Percentiles rank a stretch among this genome's conserved stretches.
phyloP scores from a whole-genome alignment of 164 flowering plant genomes.

The Hamamelis virginiana region DNA sequence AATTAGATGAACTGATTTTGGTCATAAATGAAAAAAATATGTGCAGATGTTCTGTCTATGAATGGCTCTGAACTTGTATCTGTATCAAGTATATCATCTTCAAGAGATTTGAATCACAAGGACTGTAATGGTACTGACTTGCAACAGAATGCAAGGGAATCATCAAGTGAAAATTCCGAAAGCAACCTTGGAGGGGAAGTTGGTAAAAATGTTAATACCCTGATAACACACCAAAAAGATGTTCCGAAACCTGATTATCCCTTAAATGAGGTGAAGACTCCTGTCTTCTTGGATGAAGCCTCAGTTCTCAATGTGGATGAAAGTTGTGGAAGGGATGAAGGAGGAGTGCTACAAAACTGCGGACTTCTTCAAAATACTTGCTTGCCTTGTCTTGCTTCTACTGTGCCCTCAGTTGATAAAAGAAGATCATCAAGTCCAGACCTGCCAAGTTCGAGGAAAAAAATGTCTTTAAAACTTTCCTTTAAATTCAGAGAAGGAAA shows the following conservation, averaged over 20 bases:
- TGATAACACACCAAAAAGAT: background rate
- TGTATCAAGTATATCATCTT: slow-evolving; percentile 20
- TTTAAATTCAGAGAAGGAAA: slow-evolving; percentile 47
- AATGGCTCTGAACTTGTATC: slow-evolving; percentile 22
- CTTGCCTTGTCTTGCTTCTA: slow-evolving; percentile 49
- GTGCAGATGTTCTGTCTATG: slow-evolving; percentile 28
- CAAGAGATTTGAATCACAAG: slow-evolving; percentile 5
- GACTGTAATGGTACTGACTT: slow-evolving; percentile 8
- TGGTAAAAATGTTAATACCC: background rate
- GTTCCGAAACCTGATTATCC: background rate
- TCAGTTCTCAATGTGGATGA: slow-evolving; percentile 17
- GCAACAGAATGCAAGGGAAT: slow-evolving; percentile 9
- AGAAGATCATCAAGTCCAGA: slow-evolving; percentile 25
- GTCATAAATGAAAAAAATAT: background rate
- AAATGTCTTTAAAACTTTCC: slow-evolving; percentile 30
- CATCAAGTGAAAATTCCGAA: slow-evolving; percentile 1
- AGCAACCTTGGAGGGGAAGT: background rate
- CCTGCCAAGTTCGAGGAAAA: slow-evolving; percentile 35
- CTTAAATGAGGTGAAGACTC: slow-evolving; percentile 10
- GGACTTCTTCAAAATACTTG: slow-evolving; percentile 35
- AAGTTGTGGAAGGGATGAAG: slow-evolving; percentile 7
- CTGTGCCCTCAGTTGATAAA: slow-evolving; percentile 30
- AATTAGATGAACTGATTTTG: background rate
- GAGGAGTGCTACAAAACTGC: slow-evolving; percentile 19
- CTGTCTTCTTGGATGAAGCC: slow-evolving; percentile 19